These are phyloP conservation scores for Guadua angustifolia DNA, from an alignment of 176 grass and related monocot genomes.

Conservation along the genomic window DNA sequence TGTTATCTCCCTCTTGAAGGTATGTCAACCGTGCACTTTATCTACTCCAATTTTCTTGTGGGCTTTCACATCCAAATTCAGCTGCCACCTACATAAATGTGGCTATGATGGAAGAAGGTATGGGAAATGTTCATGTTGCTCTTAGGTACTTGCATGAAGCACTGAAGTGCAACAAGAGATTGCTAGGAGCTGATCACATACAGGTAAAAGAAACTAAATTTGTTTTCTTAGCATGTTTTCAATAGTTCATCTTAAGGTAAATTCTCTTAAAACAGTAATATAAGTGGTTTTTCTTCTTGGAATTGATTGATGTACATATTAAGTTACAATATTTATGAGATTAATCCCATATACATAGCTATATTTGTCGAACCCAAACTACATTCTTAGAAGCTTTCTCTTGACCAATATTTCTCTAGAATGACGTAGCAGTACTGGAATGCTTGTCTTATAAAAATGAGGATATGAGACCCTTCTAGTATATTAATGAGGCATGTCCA, in stretches of 20 bases:
- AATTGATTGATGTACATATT: constrained; percentile 13
- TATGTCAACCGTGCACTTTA: constrained; percentile 96
- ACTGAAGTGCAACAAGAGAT: constrained; percentile 96
- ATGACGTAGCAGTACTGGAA: constrained; percentile 8
- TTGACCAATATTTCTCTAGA: constrained; percentile 24
- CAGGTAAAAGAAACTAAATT: constrained; percentile 58
- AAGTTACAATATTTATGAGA: constrained; percentile 1
- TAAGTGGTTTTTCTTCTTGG: neutral
- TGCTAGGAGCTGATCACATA: constrained; percentile 97
- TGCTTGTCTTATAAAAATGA: constrained; percentile 20
- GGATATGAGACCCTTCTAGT: constrained; percentile 13
- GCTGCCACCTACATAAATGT: constrained; percentile 99
- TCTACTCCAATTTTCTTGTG: constrained; percentile 96
- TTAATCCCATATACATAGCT: neutral
- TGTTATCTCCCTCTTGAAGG: constrained; percentile 59
- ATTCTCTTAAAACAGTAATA: neutral
- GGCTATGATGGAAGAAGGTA: constrained; percentile 99
- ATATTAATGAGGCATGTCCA: constrained; percentile 6
- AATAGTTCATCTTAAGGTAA: constrained; percentile 20
- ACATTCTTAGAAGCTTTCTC: constrained; percentile 7
- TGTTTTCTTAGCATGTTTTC: constrained; percentile 38
- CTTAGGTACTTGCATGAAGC: constrained; percentile 98
- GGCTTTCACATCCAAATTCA: constrained; percentile 97
- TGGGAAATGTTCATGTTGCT: constrained; percentile 98
- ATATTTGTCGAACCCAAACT: constrained; percentile 31